Percentiles rank a stretch among this genome's conserved stretches.
Evolutionary conservation across 495 filamentous ascomycete genomes (phyloP).

Genomic region (Lasiosphaeria ovina): DNA sequence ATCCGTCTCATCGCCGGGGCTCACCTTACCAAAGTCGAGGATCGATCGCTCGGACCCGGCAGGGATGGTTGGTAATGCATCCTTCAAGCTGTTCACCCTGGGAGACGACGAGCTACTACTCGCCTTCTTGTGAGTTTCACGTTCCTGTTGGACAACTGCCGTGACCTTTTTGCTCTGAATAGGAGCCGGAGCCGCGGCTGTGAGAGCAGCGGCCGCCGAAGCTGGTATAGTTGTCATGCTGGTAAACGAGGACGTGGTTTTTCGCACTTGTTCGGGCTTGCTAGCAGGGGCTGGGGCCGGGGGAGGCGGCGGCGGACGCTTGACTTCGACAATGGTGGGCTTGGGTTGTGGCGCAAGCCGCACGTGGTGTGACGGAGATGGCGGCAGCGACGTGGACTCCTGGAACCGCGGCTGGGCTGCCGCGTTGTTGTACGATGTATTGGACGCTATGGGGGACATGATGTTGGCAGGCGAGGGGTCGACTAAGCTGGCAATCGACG

Average conservation of each 20-base stretch:
- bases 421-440: slow-evolving; percentile 40
- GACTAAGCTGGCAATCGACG: slow-evolving; percentile 85
- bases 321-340: slow-evolving; percentile 32
- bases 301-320: slow-evolving; percentile 33
- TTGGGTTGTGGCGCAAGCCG: slow-evolving; percentile 35
- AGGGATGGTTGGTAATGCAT: slow-evolving; percentile 39
- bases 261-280: slow-evolving; percentile 19
- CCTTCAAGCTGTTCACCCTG: slow-evolving; percentile 38
- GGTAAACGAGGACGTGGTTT: slow-evolving; percentile 37
- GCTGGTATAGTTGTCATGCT: slow-evolving; percentile 31
- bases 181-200: slow-evolving; percentile 12
- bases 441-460: slow-evolving; percentile 45
- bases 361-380: slow-evolving; percentile 29
- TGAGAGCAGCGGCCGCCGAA: slow-evolving; percentile 16
- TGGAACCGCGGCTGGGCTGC: slow-evolving; percentile 26
- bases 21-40: slow-evolving; percentile 49
- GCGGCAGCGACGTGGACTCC: slow-evolving; percentile 30
- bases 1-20: slow-evolving; percentile 46
- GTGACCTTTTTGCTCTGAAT: slow-evolving; percentile 33
- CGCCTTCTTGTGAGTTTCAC: slow-evolving; percentile 41
- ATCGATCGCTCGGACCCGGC: slow-evolving; percentile 44
- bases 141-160: slow-evolving; percentile 34
- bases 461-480: slow-evolving; percentile 60
- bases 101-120: slow-evolving; percentile 43
- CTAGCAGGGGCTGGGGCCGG: slow-evolving; percentile 19